Conservation (phyloP, 148 eudicot species). For the Chenopodium formosanum region DNA sequence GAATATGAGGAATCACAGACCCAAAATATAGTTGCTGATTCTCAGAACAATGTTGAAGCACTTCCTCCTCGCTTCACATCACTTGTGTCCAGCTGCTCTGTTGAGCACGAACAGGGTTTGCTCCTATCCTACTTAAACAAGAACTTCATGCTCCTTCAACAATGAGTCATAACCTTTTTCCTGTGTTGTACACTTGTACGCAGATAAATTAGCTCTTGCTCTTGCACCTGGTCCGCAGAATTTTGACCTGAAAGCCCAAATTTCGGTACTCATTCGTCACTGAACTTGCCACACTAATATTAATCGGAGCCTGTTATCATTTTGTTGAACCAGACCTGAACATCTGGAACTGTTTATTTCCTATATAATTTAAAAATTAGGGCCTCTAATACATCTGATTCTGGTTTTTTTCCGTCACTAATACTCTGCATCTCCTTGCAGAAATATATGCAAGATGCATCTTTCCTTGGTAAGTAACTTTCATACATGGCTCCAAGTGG, state of each 20-base stretch:
- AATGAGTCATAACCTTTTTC: background rate
- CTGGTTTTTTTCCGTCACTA: background rate
- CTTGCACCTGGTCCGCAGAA: slow-evolving; percentile 30
- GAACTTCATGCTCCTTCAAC: slow-evolving; percentile 12
- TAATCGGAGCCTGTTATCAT: background rate
- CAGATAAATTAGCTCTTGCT: slow-evolving; percentile 30
- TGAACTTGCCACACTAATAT: slow-evolving; percentile 10
- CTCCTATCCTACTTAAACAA: background rate
- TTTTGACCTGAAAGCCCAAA: slow-evolving; percentile 46
- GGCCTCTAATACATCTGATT: background rate
- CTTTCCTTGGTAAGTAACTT: slow-evolving; percentile 66
- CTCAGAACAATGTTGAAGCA: slow-evolving; percentile 31
- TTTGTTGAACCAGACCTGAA: background rate
- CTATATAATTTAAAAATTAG: background rate
- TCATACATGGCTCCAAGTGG: background rate
- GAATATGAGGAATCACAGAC: slow-evolving; percentile 33
- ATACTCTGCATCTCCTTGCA: slow-evolving; percentile 34
- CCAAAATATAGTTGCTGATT: slow-evolving; percentile 18
- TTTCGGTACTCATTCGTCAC: slow-evolving; percentile 46
- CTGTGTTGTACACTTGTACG: background rate
- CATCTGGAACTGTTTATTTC: background rate
- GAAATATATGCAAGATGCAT: slow-evolving; percentile 65
- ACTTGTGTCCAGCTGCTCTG: slow-evolving; percentile 52
- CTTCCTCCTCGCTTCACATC: slow-evolving; percentile 78
- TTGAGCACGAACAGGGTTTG: slow-evolving; percentile 46